Percentiles rank a stretch among this genome's conserved stretches.
Evolutionary conservation across 257 asterid genomes (phyloP).

Genomic region (Salvia splendens): DNA sequence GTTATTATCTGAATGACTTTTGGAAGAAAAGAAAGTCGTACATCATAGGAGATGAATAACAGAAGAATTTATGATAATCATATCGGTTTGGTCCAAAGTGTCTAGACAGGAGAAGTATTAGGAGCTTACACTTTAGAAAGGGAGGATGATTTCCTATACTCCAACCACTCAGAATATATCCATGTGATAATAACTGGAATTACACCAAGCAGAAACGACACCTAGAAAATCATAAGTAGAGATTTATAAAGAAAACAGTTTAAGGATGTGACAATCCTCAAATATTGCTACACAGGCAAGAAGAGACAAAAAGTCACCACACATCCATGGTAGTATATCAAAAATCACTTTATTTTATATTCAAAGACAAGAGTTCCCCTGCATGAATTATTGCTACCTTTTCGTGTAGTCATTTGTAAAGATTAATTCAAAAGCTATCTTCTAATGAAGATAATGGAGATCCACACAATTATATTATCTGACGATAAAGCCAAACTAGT

Average conservation of each 20-base stretch:
- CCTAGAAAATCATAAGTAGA: constrained; percentile 51
- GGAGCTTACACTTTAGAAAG: constrained; percentile 69
- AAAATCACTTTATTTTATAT: neutral
- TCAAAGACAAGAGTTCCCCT: neutral
- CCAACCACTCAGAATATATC: constrained; percentile 91
- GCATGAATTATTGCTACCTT: neutral
- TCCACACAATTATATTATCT: neutral
- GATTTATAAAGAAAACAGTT: neutral
- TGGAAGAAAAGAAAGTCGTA: constrained; percentile 33
- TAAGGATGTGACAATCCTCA: neutral
- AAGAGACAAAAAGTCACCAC: neutral
- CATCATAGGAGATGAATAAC: constrained; percentile 19
- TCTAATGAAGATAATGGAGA: neutral
- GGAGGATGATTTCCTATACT: constrained; percentile 60
- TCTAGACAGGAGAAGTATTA: neutral
- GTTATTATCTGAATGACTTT: constrained; percentile 87
- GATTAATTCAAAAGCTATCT: neutral
- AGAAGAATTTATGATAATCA: neutral
- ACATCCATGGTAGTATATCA: neutral
- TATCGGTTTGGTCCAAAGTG: neutral
- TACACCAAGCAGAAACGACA: constrained; percentile 84
- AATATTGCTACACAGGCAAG: neutral
- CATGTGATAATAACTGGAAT: constrained; percentile 73
- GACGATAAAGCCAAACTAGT: neutral
- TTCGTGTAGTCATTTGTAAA: neutral